A percentile compares a stretch with the other conserved stretches of the same genome.
These are phyloP conservation scores for Gilbertella persicaria DNA, from an alignment of 371 early-diverging fungal species.

Conservation along the genomic window DNA sequence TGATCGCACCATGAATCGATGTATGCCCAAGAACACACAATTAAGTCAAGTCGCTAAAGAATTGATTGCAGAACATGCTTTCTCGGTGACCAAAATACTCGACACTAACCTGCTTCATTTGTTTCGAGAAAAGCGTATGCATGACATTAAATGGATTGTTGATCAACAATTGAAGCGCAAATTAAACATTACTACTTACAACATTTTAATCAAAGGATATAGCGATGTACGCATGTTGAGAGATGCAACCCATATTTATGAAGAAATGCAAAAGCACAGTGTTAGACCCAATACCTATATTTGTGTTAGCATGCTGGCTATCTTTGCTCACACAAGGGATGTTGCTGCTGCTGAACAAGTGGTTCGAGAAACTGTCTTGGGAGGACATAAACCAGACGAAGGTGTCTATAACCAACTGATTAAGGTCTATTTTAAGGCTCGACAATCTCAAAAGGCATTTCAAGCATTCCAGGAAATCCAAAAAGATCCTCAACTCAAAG, in stretches of 20 bases:
- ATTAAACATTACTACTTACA: conserved; percentile 36
- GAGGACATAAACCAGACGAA: conserved; percentile 34
- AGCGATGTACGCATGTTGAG: conserved; percentile 26
- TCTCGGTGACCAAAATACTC: conserved; percentile 24
- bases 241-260: conserved; percentile 32
- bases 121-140: conserved; percentile 21
- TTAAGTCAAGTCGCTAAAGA: conserved; percentile 25
- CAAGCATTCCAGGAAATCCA: conserved; percentile 37
- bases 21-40: conserved; percentile 30
- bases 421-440: conserved; percentile 42
- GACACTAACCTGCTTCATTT: conserved; percentile 36
- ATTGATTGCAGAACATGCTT: conserved; percentile 27
- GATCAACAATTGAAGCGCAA: conserved; percentile 13
- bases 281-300: conserved; percentile 29
- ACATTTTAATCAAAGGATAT: conserved; percentile 38
- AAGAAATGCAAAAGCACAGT: conserved; percentile 30
- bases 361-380: conserved; percentile 25
- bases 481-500: conserved; percentile 22
- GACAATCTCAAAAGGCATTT: conserved; percentile 32
- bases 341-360: conserved; percentile 29
- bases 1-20: conserved; percentile 41
- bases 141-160: conserved; percentile 30
- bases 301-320: conserved; percentile 32
- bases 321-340: conserved; percentile 37
- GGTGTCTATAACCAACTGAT: conserved; percentile 41